Base-by-base conservation (phyloP, 345 rosid species). In the Melaleuca alternifolia region DNA sequence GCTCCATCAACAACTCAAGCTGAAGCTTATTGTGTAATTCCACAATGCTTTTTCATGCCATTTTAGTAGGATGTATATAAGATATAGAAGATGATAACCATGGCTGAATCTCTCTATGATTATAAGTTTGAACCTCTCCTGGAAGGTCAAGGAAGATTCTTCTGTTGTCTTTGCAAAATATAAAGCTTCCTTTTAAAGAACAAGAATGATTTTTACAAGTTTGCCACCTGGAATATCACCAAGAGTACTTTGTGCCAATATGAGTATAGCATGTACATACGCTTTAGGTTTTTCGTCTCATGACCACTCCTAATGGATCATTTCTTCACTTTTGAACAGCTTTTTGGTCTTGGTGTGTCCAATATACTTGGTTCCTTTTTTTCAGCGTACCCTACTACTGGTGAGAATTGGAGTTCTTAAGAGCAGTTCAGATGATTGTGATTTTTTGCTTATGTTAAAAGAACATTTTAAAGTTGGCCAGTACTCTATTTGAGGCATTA, bases 291-390 rank as follows among this genome's bases (percentile, higher is more conserved):
- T 48, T 24, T 37, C 3, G 2, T 65, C 10, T 62, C 30, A 26
- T 37, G 51, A 28, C 50, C 51, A 75, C 54, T 54, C 28, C 18
- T 87, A 53, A 53, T 48, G 75, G 37, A 82, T 83, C 52, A 41
- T 59, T 76, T 85, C 75, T 85, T 87, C 44, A 33, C 82, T 56
- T 71, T 81, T 52, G 54, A 71, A 89, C 98, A 97, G 99, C 91
- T 97, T 91, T 94, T 96, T 84, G 99, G 99, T 90, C 99, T 97
- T 89, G 99, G 99, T 89, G 93, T 97, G 87, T 93, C 99, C 86
- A 97, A 97, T 90, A 90, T 97, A 84, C 87, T 92, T 83, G 99
- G 99, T 83, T 95, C 99, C 48, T 93, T 97, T 86, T 97, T 97
- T 91, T 94, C 96, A 62, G 90, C 96, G 85, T 97, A 96, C 88